phyloP scores from a whole-genome alignment of 2,329 filamentous ascomycete genomes.

The Colletotrichum sidae region DNA sequence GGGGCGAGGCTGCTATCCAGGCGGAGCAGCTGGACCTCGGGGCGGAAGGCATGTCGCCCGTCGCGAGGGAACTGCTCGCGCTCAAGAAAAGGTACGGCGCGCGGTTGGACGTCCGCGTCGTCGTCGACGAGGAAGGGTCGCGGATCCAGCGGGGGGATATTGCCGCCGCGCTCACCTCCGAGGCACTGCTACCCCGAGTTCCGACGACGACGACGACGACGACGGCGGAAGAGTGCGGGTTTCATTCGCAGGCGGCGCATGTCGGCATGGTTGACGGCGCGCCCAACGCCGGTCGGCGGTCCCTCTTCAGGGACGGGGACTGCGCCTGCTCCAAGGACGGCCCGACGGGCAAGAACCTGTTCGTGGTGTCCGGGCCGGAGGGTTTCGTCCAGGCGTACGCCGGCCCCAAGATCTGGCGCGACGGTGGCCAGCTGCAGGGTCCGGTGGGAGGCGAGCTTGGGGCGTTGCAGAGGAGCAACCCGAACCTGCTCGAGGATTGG shows the following conservation, averaged over 20 bases:
- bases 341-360: slow-evolving; percentile 66
- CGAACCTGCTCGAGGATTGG: slow-evolving; percentile 55
- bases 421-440: slow-evolving; percentile 80
- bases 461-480: slow-evolving; percentile 63
- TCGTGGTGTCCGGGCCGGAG: slow-evolving; percentile 91
- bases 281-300: slow-evolving; percentile 27
- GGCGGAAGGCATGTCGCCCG: slow-evolving; percentile 52
- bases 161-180: slow-evolving; percentile 43
- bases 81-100: slow-evolving; percentile 69
- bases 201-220: slow-evolving; percentile 41
- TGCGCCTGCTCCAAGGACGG: slow-evolving; percentile 43
- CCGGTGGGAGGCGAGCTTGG: slow-evolving; percentile 76
- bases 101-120: slow-evolving; percentile 76
- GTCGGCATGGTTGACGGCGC: slow-evolving; percentile 39
- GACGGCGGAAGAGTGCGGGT: slow-evolving; percentile 43
- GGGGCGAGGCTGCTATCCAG: slow-evolving; percentile 16
- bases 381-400: slow-evolving; percentile 87
- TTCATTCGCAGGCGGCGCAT: slow-evolving; percentile 44
- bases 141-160: slow-evolving; percentile 71
- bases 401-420: slow-evolving; percentile 81
- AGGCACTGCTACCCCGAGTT: slow-evolving; percentile 47
- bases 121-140: slow-evolving; percentile 82
- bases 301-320: slow-evolving; percentile 14
- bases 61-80: slow-evolving; percentile 72
- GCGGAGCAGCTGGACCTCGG: slow-evolving; percentile 40